Conservation (phyloP, 2,329 filamentous ascomycete species). For the Hypoxylon rubiginosum region DNA sequence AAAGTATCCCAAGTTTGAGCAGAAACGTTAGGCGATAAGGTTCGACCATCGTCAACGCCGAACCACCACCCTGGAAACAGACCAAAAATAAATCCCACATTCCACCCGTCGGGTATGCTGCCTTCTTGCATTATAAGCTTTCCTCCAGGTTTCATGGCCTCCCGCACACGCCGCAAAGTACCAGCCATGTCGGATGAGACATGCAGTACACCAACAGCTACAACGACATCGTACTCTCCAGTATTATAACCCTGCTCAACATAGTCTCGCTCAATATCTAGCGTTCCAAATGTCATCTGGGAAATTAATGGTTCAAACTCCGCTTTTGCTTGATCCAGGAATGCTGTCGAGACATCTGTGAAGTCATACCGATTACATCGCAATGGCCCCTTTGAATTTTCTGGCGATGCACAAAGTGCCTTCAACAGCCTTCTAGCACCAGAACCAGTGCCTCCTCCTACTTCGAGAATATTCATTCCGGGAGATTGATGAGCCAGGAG, state of each 20-base stretch:
- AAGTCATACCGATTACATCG: constrained; percentile 38
- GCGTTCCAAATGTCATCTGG: constrained; percentile 29
- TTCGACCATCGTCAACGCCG: constrained; percentile 14
- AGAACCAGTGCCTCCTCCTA: constrained; percentile 35
- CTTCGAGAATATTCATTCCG: constrained; percentile 36
- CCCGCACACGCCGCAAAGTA: constrained; percentile 24
- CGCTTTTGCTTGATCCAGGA: constrained; percentile 10
- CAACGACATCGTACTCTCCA: constrained; percentile 31
- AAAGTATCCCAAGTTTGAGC: constrained; percentile 23
- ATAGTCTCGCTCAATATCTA: constrained; percentile 42
- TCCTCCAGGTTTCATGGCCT: constrained; percentile 39
- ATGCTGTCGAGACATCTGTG: constrained; percentile 36
- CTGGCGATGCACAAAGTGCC: constrained; percentile 11
- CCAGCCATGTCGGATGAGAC: constrained; percentile 19
- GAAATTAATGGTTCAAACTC: constrained; percentile 9
- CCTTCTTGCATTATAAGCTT: constrained; percentile 35
- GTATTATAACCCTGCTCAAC: constrained; percentile 23
- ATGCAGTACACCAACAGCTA: constrained; percentile 39
- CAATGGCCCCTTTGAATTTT: background rate
- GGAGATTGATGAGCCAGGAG: constrained; percentile 31
- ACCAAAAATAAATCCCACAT: constrained; percentile 35
- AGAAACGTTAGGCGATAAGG: constrained; percentile 16
- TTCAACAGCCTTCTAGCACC: constrained; percentile 20
- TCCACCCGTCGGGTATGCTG: constrained; percentile 16
- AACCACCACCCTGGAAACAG: constrained; percentile 41